These are phyloP conservation scores for Eimeria falciformis DNA, from an alignment of 169 alveolate species.

Conservation along the genomic window DNA sequence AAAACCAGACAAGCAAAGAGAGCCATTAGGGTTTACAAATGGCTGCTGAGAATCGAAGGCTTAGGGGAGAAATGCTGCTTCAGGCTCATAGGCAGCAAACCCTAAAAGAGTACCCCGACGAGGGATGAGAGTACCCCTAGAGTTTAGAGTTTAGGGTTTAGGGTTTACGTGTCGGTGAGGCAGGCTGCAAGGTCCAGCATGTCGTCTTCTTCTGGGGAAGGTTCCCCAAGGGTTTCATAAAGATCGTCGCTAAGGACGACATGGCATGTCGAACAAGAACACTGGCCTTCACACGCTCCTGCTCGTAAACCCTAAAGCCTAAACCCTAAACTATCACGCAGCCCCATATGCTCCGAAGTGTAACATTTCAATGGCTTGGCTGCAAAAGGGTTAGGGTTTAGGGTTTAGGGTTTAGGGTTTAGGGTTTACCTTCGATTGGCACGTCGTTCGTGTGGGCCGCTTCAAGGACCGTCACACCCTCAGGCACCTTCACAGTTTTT, in stretches of 20 bases:
- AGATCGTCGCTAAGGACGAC: conserved; percentile 93
- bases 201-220: conserved; percentile 95
- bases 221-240: conserved; percentile 91
- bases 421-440: conserved; percentile 86
- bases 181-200: conserved; percentile 97
- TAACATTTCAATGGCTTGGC: too few species aligned
- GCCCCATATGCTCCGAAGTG: not conserved
- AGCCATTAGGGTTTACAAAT: too few species aligned
- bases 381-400: not conserved
- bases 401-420: conserved; percentile 3
- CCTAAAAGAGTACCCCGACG: too few species aligned
- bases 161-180: conserved; percentile 92
- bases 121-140: not conserved
- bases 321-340: not conserved
- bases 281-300: conserved; percentile 98
- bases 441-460: conserved; percentile 88
- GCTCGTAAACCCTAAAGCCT: conserved; percentile 66
- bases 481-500: conserved; percentile 50
- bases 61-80: too few species aligned
- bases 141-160: not conserved
- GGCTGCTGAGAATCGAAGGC: too few species aligned
- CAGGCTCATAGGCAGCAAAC: too few species aligned
- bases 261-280: conserved; percentile 98
- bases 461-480: conserved; percentile 83
- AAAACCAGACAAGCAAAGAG: too few species aligned